phyloP scores from a whole-genome alignment of 1,284 basidiomycete species.

The Rhodotorula sp. region DNA sequence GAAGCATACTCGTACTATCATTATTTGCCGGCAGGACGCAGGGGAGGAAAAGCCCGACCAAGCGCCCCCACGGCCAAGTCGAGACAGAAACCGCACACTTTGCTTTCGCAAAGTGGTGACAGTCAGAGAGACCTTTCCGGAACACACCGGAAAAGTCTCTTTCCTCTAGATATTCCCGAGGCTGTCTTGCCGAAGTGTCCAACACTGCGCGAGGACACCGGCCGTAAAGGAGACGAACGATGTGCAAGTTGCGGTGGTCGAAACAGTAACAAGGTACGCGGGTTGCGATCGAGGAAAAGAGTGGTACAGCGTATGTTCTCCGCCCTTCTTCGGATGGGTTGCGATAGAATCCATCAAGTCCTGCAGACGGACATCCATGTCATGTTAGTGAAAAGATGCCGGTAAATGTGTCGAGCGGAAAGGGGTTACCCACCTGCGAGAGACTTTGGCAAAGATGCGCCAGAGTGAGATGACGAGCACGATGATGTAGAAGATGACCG shows the following conservation, averaged over 20 bases:
- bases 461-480: slow-evolving; percentile 81
- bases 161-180: neutral
- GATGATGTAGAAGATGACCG: slow-evolving; percentile 63
- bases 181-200: neutral
- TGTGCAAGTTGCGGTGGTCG: neutral
- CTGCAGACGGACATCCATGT: neutral
- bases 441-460: slow-evolving; percentile 78
- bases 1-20: no score
- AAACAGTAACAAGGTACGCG: neutral
- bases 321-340: neutral
- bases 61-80: no score
- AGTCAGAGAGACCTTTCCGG: no score
- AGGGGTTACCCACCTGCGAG: neutral
- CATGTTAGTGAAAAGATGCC: neutral
- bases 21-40: no score
- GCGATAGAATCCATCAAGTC: neutral
- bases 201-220: neutral
- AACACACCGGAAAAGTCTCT: no score
- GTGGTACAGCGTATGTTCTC: slow-evolving; percentile 1
- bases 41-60: no score
- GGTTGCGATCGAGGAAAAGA: neutral
- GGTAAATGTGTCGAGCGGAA: neutral
- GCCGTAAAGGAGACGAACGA: neutral
- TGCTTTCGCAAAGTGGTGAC: no score
- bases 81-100: no score